Conservation (phyloP, 441 rosid species). For the Mallotus japonicus region DNA sequence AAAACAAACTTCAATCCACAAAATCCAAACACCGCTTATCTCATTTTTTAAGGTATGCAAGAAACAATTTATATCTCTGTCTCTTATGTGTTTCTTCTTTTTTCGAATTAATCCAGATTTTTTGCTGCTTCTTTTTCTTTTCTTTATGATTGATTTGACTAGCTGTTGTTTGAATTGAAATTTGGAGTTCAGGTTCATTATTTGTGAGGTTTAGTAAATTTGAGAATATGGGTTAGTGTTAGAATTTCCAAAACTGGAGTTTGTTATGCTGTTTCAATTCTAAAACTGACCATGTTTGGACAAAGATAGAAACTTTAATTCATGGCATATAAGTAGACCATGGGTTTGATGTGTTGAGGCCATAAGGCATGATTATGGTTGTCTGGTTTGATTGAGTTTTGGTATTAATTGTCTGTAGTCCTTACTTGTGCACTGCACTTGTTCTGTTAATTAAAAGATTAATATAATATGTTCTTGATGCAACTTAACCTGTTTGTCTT, state of each 20-base stretch:
- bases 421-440: background rate
- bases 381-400: background rate
- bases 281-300: background rate
- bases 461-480: background rate
- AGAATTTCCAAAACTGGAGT: constrained; percentile 5
- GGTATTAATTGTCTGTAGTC: background rate
- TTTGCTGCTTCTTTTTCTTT: background rate
- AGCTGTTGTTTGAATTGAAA: constrained; percentile 3
- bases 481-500: background rate
- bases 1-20: background rate
- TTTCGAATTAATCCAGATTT: background rate
- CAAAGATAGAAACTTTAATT: background rate
- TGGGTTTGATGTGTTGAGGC: background rate
- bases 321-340: background rate
- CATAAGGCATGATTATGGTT: background rate
- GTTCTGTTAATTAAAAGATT: background rate
- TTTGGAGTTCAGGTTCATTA: constrained; percentile 14
- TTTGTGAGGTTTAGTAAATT: background rate
- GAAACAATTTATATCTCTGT: background rate
- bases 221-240: constrained; percentile 9
- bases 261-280: background rate
- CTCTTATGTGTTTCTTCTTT: background rate
- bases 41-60: too few relatives aligned
- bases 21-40: too few relatives aligned
- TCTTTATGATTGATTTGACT: too few relatives aligned